phyloP scores from a whole-genome alignment of 2,329 filamentous ascomycete genomes.

The Microdochium nivale region DNA sequence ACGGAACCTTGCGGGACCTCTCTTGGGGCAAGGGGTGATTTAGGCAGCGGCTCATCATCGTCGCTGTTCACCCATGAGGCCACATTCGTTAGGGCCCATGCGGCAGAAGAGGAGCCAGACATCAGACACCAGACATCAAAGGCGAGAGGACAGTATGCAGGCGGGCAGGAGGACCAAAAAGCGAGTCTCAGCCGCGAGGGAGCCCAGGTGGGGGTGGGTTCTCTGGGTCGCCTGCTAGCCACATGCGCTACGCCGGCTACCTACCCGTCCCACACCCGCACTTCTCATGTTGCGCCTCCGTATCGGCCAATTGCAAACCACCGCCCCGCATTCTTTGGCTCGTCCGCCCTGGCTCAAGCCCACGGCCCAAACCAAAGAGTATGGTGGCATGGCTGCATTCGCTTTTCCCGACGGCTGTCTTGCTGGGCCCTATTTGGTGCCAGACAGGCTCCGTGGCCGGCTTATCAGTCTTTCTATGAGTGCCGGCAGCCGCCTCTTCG shows the following conservation, averaged over 20 bases:
- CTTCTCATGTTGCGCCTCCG: background rate
- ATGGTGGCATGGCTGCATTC: background rate
- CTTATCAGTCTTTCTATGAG: background rate
- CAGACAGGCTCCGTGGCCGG: background rate
- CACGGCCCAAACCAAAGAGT: background rate
- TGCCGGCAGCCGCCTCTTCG: background rate
- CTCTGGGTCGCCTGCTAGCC: background rate
- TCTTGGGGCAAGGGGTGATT: too few relatives aligned
- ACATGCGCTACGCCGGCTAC: background rate
- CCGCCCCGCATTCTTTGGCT: background rate
- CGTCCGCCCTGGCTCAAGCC: background rate
- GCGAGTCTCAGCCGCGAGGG: too few relatives aligned
- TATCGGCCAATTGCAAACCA: background rate
- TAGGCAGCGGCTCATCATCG: too few relatives aligned
- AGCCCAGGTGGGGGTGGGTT: background rate
- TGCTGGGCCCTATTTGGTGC: background rate
- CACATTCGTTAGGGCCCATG: too few relatives aligned
- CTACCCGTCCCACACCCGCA: background rate
- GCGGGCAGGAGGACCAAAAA: too few relatives aligned
- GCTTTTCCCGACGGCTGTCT: background rate
- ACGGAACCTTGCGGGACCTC: too few relatives aligned
- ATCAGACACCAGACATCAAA: too few relatives aligned
- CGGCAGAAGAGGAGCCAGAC: too few relatives aligned
- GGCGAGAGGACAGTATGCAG: too few relatives aligned
- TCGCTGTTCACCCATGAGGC: too few relatives aligned